Evolutionary conservation across 2,329 filamentous ascomycete genomes (phyloP).

Genomic region (Cryphonectria radicalis): DNA sequence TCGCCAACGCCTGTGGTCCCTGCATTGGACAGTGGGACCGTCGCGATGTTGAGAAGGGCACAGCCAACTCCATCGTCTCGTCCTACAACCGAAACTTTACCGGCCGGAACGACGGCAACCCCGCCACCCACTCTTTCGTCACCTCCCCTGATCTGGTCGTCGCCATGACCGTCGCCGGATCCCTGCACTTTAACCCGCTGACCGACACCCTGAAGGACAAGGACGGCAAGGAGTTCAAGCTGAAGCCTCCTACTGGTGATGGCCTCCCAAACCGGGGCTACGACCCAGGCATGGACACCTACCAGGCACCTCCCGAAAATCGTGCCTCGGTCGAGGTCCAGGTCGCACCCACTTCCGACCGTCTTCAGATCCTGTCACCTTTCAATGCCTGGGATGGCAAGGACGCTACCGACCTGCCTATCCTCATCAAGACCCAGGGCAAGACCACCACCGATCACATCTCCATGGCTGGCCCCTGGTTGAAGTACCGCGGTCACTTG

Average conservation of each 20-base stretch:
- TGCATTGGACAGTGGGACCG: slow-evolving; percentile 98
- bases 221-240: slow-evolving; percentile 94
- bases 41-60: slow-evolving; percentile 90
- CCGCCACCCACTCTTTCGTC: slow-evolving; percentile 53
- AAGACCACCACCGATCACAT: slow-evolving; percentile 98
- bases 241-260: slow-evolving; percentile 77
- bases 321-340: slow-evolving; percentile 74
- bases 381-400: slow-evolving; percentile 92
- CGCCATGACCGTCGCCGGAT: slow-evolving; percentile 45
- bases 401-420: slow-evolving; percentile 81
- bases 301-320: slow-evolving; percentile 90
- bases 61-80: slow-evolving; percentile 94
- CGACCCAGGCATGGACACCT: slow-evolving; percentile 87
- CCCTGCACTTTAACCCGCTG: slow-evolving; percentile 85
- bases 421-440: slow-evolving; percentile 94
- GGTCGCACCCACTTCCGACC: slow-evolving; percentile 87
- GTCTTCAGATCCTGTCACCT: slow-evolving; percentile 87
- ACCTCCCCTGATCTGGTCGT: slow-evolving; percentile 52
- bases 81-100: slow-evolving; percentile 99
- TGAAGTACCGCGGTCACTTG: slow-evolving; percentile 98
- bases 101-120: slow-evolving; percentile 74
- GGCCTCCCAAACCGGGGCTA: slow-evolving; percentile 83
- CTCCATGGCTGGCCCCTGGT: slow-evolving; percentile 94
- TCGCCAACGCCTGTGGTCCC: slow-evolving; percentile 93
- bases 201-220: slow-evolving; percentile 92